Evolutionary conservation across 257 asterid genomes (phyloP), one percentile per base, ranked within the genome.

Genomic region (Thymus quinquecostatus): DNA sequence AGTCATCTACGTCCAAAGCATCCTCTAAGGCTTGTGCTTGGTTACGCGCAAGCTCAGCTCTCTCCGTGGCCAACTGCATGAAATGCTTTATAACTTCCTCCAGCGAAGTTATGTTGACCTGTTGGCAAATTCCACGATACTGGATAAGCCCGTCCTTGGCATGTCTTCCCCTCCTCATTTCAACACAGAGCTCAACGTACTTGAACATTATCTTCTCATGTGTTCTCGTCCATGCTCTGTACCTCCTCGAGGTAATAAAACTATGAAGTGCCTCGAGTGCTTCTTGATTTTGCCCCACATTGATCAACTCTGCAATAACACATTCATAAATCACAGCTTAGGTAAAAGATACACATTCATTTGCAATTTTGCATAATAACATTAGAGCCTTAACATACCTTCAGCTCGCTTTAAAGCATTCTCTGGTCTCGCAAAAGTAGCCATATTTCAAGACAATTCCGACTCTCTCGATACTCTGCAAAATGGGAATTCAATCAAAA

Each of bases 1-100:
- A 80, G 81, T 93, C 98, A 60, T 89, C 98, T 38, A 93, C 80
- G 73, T 93, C 97, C 76, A 93, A 63, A 69, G 96, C 97, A 79
- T 89, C 98, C 73, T 93, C 98, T 67, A 86, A 72, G 36, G 92
- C 98, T 65, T 89, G 90, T 1, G 98, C 94, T 80, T 90, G 87
- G 73, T 58, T 89, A 36, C 94, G 91, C 4, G 98, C 98, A 44
- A 74, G 85, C 82, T 91, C 97, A 51, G 96, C 97, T 85, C 86
- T 85, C 82, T 91, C 98, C 11, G 94, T 87, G 47, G 98, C 86
- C 70, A 93, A 74, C 78, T 93, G 97, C 98, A 93, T 85, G 84
- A 93, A 93, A 82, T 93, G 96, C 86, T 93, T 93, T 63, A 93
- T 93, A 72, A 93, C 98, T 75, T 93, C 97, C 82, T 93, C 98